phyloP scores from a whole-genome alignment of 345 rosid genomes.

The Eucalyptus cloeziana region DNA sequence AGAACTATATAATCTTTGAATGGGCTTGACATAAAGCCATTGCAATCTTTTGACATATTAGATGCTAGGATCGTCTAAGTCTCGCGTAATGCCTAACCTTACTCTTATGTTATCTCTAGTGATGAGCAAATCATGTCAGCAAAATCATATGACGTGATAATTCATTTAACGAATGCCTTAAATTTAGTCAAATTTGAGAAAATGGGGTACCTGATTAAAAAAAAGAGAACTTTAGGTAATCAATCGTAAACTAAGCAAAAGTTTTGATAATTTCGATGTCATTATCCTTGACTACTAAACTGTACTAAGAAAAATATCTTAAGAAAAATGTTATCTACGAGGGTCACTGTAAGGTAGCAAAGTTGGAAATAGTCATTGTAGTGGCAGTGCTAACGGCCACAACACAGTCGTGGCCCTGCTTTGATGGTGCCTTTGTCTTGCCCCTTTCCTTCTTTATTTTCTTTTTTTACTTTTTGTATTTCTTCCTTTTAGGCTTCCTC shows the following conservation, averaged over 20 bases:
- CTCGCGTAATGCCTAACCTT: accelerated
- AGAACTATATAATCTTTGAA: too few species aligned
- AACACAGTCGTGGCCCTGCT: neutral
- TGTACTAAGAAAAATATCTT: accelerated
- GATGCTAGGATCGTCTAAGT: too few species aligned
- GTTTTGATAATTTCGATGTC: too few species aligned
- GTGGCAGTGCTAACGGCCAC: neutral
- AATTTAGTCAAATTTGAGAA: neutral
- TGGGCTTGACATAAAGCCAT: too few species aligned
- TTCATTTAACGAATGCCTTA: too few species aligned
- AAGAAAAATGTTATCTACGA: neutral
- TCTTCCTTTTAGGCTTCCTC: neutral
- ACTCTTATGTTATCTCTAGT: too few species aligned
- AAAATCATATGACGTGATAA: too few species aligned
- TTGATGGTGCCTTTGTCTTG: neutral
- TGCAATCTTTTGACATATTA: too few species aligned
- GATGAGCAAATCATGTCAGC: too few species aligned
- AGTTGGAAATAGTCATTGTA: neutral
- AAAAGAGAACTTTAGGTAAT: too few species aligned
- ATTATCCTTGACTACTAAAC: accelerated
- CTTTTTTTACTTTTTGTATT: too few species aligned
- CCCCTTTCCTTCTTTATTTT: neutral
- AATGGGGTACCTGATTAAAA: too few species aligned
- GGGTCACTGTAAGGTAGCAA: neutral
- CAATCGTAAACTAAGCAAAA: neutral